Conservation (phyloP, 495 filamentous ascomycete species). For the Penicillium bialowiezense region DNA sequence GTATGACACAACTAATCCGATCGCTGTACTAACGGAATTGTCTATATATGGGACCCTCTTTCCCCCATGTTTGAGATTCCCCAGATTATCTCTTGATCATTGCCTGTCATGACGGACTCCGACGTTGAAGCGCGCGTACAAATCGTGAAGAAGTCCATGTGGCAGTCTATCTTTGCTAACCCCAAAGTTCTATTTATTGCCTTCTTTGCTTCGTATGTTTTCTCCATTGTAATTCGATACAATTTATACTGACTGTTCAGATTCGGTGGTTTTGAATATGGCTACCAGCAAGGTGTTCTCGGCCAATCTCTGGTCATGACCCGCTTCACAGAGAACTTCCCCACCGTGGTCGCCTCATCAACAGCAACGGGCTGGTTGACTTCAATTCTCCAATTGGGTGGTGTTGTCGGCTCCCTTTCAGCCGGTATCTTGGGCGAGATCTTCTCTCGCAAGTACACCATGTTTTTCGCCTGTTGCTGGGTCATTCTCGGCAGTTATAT, state of each 20-base stretch:
- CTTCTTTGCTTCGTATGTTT: slow-evolving; percentile 41
- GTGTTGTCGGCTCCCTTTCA: slow-evolving; percentile 65
- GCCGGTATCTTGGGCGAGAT: slow-evolving; percentile 56
- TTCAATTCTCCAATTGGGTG: slow-evolving; percentile 71
- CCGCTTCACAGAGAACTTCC: slow-evolving; percentile 42
- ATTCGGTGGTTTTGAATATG: slow-evolving; percentile 47
- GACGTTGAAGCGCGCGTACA: slow-evolving; percentile 23
- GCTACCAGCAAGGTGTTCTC: slow-evolving; percentile 46
- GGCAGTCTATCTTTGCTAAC: slow-evolving; percentile 30
- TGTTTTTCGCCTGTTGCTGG: slow-evolving; percentile 70
- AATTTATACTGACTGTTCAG: slow-evolving; percentile 11
- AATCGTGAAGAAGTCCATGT: slow-evolving; percentile 30
- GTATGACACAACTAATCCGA: slow-evolving; percentile 3
- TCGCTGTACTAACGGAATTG: background rate
- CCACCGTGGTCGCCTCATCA: slow-evolving; percentile 35
- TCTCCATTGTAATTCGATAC: background rate
- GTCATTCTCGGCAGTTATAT: slow-evolving; percentile 60
- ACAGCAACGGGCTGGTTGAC: slow-evolving; percentile 43
- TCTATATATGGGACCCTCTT: slow-evolving; percentile 12
- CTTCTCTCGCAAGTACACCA: slow-evolving; percentile 64
- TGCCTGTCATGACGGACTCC: slow-evolving; percentile 17
- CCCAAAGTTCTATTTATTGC: slow-evolving; percentile 43
- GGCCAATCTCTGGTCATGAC: slow-evolving; percentile 43
- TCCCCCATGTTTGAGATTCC: slow-evolving; percentile 9
- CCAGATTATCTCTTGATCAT: slow-evolving; percentile 4